Evolutionary conservation across 2,329 filamentous ascomycete species (phyloP).

Genomic region (Xylaria sp.): DNA sequence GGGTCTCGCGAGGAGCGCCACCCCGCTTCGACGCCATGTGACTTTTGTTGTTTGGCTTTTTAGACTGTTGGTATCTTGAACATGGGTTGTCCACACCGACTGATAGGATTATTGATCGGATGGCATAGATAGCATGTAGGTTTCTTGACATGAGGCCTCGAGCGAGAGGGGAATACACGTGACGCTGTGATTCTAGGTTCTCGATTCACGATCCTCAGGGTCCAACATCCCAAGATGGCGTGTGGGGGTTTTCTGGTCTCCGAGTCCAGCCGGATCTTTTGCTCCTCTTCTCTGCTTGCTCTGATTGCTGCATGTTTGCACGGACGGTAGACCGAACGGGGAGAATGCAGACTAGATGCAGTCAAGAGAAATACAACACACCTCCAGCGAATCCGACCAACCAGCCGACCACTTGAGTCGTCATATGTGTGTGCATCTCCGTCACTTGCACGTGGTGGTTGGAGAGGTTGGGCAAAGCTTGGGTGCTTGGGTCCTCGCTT

Average conservation of each 20-base stretch:
- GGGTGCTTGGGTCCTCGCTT: slow-evolving; percentile 28
- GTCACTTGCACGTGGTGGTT: slow-evolving; percentile 31
- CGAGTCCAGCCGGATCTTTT: not conserved
- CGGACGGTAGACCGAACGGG: not conserved
- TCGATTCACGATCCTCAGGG: slow-evolving; percentile 6
- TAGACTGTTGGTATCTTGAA: not conserved
- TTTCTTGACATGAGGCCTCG: slow-evolving; percentile 4
- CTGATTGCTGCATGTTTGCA: not conserved
- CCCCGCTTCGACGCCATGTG: slow-evolving; percentile 20
- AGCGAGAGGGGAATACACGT: slow-evolving; percentile 19
- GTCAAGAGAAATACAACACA: slow-evolving; percentile 1
- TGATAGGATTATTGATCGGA: slow-evolving; percentile 10
- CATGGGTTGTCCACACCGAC: slow-evolving; percentile 13
- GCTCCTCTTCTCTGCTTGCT: not conserved
- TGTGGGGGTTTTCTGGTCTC: slow-evolving; percentile 6
- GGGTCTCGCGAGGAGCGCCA: slow-evolving; percentile 9
- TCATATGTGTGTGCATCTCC: slow-evolving; percentile 16
- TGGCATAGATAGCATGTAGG: not conserved
- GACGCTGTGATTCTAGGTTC: slow-evolving; percentile 6
- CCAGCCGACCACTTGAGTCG: slow-evolving; percentile 6
- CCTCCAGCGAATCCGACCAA: slow-evolving; percentile 2
- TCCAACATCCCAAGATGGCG: slow-evolving; percentile 19
- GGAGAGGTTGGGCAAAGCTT: slow-evolving; percentile 21
- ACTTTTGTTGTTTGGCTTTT: slow-evolving; percentile 5
- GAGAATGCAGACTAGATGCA: slow-evolving; percentile 1